Percentiles rank a stretch among this genome's conserved stretches.
Conservation (phyloP, 2,329 filamentous ascomycete species). For the Lecanicillium sp. region DNA sequence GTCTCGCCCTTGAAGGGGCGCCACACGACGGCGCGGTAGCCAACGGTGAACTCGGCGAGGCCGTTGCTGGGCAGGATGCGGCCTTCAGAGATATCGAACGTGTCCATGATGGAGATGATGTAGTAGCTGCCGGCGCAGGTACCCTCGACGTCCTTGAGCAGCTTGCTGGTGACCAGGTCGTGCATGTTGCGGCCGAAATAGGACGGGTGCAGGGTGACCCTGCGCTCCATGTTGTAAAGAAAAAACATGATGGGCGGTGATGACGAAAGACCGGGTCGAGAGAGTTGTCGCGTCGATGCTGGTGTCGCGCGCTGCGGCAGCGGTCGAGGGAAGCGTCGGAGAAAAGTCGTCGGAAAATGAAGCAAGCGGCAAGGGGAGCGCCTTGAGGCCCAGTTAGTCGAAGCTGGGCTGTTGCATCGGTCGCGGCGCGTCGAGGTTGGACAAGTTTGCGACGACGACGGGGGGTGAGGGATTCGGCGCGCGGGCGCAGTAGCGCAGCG, state of each 20-base stretch:
- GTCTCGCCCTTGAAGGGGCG: slow-evolving; percentile 97
- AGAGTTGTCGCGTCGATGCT: slow-evolving; percentile 2
- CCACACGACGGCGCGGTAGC: slow-evolving; percentile 95
- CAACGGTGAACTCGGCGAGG: slow-evolving; percentile 88
- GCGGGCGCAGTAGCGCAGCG: neutral
- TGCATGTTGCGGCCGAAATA: slow-evolving; percentile 95
- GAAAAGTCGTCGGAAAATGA: neutral
- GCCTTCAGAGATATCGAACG: slow-evolving; percentile 89
- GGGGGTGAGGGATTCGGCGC: neutral
- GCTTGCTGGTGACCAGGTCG: slow-evolving; percentile 80
- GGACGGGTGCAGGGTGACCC: slow-evolving; percentile 90
- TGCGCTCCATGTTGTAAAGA: slow-evolving; percentile 91
- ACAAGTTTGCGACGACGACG: neutral
- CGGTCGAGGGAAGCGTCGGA: neutral
- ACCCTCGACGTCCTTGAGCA: slow-evolving; percentile 90
- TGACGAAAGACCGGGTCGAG: too few relatives aligned
- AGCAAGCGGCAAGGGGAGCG: slow-evolving; percentile 8
- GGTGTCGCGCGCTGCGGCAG: neutral
- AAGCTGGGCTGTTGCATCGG: slow-evolving; percentile 4
- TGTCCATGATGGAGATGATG: slow-evolving; percentile 96
- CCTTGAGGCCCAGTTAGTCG: neutral
- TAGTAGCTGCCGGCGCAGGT: slow-evolving; percentile 94
- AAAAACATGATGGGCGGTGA: slow-evolving; percentile 77
- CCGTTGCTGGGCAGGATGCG: slow-evolving; percentile 88
- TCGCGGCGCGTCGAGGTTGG: slow-evolving; percentile 9